Conservation (phyloP, 116 monocot genomes). For the Posidonia oceanica region DNA sequence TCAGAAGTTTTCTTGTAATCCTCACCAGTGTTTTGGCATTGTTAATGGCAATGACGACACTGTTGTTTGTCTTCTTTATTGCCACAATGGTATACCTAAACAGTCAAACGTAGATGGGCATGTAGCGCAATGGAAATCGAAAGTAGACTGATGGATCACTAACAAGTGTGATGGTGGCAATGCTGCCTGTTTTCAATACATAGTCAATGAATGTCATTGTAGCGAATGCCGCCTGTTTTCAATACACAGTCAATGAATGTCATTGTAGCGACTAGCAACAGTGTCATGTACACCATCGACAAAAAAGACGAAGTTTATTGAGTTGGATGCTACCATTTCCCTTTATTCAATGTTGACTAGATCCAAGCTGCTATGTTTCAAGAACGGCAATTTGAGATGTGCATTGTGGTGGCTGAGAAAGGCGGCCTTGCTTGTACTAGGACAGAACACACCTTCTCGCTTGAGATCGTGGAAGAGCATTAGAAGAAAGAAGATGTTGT, state of each 20-base stretch:
- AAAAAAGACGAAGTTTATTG: conserved; percentile 17
- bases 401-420: conserved; percentile 4
- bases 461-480: conserved; percentile 23
- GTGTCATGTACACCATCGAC: conserved; percentile 5
- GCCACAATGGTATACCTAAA: conserved; percentile 17
- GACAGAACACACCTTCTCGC: conserved; percentile 9
- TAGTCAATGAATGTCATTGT: conserved; percentile 9
- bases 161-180: conserved; percentile 4
- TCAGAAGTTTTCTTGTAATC: conserved; percentile 24
- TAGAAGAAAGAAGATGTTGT: conserved; percentile 12
- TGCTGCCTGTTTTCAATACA: conserved; percentile 9
- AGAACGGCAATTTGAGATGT: not conserved
- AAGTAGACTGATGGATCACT: not conserved
- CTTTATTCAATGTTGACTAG: not conserved
- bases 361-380: conserved; percentile 7
- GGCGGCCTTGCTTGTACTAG: not conserved
- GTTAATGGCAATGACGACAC: not conserved
- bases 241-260: no score
- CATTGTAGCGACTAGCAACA: no score
- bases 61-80: conserved; percentile 2
- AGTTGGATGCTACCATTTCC: not conserved
- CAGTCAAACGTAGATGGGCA: conserved; percentile 9
- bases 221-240: not conserved
- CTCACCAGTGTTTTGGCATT: not conserved
- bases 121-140: conserved; percentile 6